These are phyloP conservation scores for Epichloe sibirici DNA, from an alignment of 2,329 filamentous ascomycete species.

Conservation along the genomic window DNA sequence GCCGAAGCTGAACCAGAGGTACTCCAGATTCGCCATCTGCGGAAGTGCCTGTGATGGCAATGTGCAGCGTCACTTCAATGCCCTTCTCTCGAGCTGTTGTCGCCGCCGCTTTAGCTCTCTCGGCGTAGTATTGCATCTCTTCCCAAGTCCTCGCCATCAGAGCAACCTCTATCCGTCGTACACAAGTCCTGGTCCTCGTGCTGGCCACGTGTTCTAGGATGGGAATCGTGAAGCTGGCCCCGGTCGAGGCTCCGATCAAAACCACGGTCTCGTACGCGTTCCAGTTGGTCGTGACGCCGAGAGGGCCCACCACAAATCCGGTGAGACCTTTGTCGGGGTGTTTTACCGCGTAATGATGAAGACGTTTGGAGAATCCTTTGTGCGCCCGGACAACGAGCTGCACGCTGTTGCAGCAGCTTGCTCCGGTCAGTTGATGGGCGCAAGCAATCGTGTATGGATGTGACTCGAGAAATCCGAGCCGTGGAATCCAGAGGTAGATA, in stretches of 20 bases:
- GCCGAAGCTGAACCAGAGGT: constrained; percentile 1
- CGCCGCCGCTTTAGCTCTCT: constrained; percentile 33
- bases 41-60: constrained; percentile 37
- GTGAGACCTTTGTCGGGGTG: constrained; percentile 18
- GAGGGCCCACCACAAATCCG: constrained; percentile 42
- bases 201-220: constrained; percentile 43
- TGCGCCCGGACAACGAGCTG: constrained; percentile 46
- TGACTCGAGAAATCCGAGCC: constrained; percentile 39
- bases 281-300: constrained; percentile 42
- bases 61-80: constrained; percentile 37
- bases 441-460: constrained; percentile 53
- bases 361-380: constrained; percentile 41
- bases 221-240: constrained; percentile 48
- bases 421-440: constrained; percentile 35
- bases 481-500: constrained; percentile 47
- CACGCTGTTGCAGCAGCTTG: constrained; percentile 45
- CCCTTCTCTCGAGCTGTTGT: constrained; percentile 28
- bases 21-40: constrained; percentile 1
- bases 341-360: constrained; percentile 34
- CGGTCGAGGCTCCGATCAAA: constrained; percentile 49
- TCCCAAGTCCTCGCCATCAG: constrained; percentile 38
- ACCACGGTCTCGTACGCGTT: constrained; percentile 47
- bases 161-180: constrained; percentile 40
- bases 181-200: constrained; percentile 30
- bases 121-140: constrained; percentile 43